phyloP scores from a whole-genome alignment of 495 filamentous ascomycete genomes.

The Cryomyces antarcticus region DNA sequence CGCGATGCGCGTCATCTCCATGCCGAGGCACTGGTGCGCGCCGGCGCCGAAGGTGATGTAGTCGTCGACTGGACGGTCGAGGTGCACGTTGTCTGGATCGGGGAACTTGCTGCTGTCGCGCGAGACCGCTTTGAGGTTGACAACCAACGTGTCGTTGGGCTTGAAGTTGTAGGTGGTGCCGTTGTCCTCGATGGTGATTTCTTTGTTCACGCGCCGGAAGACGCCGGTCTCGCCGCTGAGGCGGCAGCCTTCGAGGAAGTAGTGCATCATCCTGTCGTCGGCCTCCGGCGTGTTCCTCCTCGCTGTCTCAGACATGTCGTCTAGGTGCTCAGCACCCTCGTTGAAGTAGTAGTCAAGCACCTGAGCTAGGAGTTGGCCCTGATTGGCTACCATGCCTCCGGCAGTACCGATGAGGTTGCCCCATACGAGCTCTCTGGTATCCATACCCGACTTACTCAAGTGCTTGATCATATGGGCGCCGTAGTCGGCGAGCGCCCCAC shows the following conservation, averaged over 20 bases:
- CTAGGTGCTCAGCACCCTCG: constrained; percentile 26
- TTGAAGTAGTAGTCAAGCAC: constrained; percentile 23
- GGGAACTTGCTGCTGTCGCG: constrained; percentile 14
- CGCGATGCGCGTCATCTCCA: constrained; percentile 14
- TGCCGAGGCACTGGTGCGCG: constrained; percentile 14
- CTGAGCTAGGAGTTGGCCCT: constrained; percentile 18
- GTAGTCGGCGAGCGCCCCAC: constrained; percentile 12
- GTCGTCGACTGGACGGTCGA: constrained; percentile 8
- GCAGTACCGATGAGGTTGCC: constrained; percentile 21
- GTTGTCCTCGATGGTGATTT: constrained; percentile 22
- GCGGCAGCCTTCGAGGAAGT: constrained; percentile 19
- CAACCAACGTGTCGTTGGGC: constrained; percentile 25
- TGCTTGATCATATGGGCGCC: constrained; percentile 17
- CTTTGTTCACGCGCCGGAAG: constrained; percentile 6
- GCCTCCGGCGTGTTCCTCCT: constrained; percentile 18
- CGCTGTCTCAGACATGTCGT: constrained; percentile 27
- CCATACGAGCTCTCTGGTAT: constrained; percentile 15
- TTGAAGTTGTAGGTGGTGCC: constrained; percentile 25
- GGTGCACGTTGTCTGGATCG: constrained; percentile 13
- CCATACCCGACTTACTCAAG: constrained; percentile 10
- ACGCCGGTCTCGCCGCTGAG: constrained; percentile 18
- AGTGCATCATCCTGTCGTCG: constrained; percentile 16
- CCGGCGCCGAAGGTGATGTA: constrained; percentile 19
- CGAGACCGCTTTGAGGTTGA: constrained; percentile 24
- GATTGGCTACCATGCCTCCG: constrained; percentile 23